A percentile compares a stretch with the other conserved stretches of the same genome.
phyloP scores from a whole-genome alignment of 2,329 filamentous ascomycete species.

The Alternaria sp. region DNA sequence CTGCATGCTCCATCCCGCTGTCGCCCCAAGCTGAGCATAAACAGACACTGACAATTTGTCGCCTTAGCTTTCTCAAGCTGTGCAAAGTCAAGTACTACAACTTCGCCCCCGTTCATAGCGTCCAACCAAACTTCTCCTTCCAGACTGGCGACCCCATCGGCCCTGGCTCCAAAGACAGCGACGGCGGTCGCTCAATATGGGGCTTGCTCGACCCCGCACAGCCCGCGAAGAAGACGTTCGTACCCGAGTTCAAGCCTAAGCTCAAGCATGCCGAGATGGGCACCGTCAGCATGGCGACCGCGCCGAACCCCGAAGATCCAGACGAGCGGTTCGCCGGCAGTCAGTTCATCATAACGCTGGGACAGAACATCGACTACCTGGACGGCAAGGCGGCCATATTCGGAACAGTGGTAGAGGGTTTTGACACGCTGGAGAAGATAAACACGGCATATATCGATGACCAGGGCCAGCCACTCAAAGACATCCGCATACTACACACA shows the following conservation, averaged over 20 bases:
- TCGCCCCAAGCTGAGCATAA: conserved; percentile 59
- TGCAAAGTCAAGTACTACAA: conserved; percentile 99
- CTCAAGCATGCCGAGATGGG: conserved; percentile 88
- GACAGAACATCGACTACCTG: conserved; percentile 85
- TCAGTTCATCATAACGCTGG: conserved; percentile 92
- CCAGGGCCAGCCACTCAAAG: conserved; percentile 84
- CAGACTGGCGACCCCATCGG: conserved; percentile 95
- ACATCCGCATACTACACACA: conserved; percentile 93
- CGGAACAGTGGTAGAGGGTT: conserved; percentile 93
- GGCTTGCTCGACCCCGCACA: conserved; percentile 69
- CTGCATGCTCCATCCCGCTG: conserved; percentile 29
- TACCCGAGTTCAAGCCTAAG: conserved; percentile 83
- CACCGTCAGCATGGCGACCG: conserved; percentile 98
- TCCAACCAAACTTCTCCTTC: conserved; percentile 95
- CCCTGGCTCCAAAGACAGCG: conserved; percentile 79
- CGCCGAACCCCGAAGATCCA: conserved; percentile 74
- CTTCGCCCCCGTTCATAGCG: conserved; percentile 87
- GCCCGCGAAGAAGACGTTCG: conserved; percentile 75
- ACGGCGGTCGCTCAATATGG: conserved; percentile 95
- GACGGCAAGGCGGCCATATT: conserved; percentile 96
- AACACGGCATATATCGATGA: conserved; percentile 88
- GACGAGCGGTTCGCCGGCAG: conserved; percentile 84
- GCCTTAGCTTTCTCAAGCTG: conserved; percentile 87
- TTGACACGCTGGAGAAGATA: conserved; percentile 91
- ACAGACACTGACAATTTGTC: conserved; percentile 58